Evolutionary conservation across 306 rosid species (phyloP).

Genomic region (Bauhinia variegata): DNA sequence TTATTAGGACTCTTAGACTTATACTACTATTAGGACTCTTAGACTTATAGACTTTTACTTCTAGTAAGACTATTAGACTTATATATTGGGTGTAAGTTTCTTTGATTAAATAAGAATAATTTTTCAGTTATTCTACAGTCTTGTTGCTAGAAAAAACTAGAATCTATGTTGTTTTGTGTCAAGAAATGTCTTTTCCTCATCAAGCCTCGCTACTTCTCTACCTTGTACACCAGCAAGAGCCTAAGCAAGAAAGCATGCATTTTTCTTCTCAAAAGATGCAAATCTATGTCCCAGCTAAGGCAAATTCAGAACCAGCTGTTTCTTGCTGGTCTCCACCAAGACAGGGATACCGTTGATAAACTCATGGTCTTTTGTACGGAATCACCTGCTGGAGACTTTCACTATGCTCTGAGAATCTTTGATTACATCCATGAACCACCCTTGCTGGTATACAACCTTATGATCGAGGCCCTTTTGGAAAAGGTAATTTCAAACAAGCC

Average conservation of each 20-base stretch:
- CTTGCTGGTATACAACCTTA: constrained; percentile 57
- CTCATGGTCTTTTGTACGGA: constrained; percentile 51
- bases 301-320: constrained; percentile 62
- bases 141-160: neutral
- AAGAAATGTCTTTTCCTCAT: constrained; percentile 20
- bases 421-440: constrained; percentile 41
- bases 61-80: too few relatives aligned
- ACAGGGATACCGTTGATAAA: constrained; percentile 56
- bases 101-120: too few relatives aligned
- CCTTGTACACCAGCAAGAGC: constrained; percentile 1
- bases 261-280: constrained; percentile 56
- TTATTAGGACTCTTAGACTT: too few relatives aligned
- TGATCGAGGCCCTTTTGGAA: constrained; percentile 55
- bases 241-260: constrained; percentile 40
- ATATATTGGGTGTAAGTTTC: too few relatives aligned
- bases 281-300: constrained; percentile 59
- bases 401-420: constrained; percentile 53
- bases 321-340: constrained; percentile 56
- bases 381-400: constrained; percentile 50
- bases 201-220: constrained; percentile 8
- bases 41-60: too few relatives aligned
- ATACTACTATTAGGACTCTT: too few relatives aligned
- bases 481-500: constrained; percentile 43
- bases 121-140: too few relatives aligned
- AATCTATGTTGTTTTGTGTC: constrained; percentile 4